phyloP scores from a whole-genome alignment of 805 yeast species.

The Candida chauliodis region DNA sequence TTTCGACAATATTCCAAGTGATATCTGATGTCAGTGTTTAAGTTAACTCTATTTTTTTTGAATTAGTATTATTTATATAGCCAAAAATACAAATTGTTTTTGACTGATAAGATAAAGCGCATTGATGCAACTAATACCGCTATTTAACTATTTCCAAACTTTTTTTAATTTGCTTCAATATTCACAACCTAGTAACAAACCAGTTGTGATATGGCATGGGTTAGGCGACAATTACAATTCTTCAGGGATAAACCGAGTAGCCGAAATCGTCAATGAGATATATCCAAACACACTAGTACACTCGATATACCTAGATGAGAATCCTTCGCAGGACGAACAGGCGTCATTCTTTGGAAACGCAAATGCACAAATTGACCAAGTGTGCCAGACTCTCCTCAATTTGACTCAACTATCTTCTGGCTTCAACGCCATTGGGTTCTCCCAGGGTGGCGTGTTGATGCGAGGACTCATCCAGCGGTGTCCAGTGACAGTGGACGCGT shows the following conservation, averaged over 20 bases:
- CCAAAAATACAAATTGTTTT: no score
- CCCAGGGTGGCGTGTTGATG: conserved; percentile 83
- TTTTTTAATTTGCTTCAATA: not conserved
- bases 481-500: conserved; percentile 38
- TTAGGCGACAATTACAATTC: conserved; percentile 74
- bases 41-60: no score
- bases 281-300: conserved; percentile 53
- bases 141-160: no score
- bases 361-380: conserved; percentile 49
- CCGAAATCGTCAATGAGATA: conserved; percentile 36
- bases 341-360: conserved; percentile 59
- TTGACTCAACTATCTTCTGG: conserved; percentile 50
- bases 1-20: conserved; percentile 7
- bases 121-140: no score
- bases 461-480: conserved; percentile 65
- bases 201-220: conserved; percentile 82
- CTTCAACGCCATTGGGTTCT: conserved; percentile 72
- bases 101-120: no score
- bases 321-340: conserved; percentile 50
- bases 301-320: conserved; percentile 49
- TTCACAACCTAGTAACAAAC: conserved; percentile 17
- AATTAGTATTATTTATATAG: no score
- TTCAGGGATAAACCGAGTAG: conserved; percentile 48
- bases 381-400: conserved; percentile 49
- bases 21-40: conserved; percentile 1